Conservation (phyloP, 805 yeast genomes). For the Ogataea ramenticola region DNA sequence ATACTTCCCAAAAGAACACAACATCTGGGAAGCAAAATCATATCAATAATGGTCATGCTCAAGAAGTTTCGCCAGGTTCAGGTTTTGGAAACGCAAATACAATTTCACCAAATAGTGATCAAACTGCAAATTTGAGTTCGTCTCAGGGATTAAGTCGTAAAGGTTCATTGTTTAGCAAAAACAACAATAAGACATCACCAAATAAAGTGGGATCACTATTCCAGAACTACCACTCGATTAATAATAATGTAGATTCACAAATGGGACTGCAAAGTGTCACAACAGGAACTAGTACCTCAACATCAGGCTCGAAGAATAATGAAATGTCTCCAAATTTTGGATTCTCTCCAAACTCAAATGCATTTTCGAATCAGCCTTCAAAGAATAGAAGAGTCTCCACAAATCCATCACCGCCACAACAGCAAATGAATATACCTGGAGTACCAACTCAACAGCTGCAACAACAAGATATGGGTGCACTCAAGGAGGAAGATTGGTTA, state of each 20-base stretch:
- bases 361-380: background rate
- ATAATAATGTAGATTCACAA: background rate
- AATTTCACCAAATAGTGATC: constrained; percentile 6
- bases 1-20: background rate
- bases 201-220: background rate
- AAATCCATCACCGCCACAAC: constrained; percentile 8
- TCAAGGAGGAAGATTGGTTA: constrained; percentile 48
- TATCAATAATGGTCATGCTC: background rate
- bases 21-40: background rate
- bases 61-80: too few relatives aligned
- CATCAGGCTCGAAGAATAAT: background rate
- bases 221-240: background rate
- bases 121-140: constrained; percentile 8
- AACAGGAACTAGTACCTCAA: background rate
- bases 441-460: constrained; percentile 11
- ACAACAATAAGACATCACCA: background rate
- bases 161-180: background rate
- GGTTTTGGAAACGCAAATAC: background rate
- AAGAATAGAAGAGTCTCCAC: constrained; percentile 3
- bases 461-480: constrained; percentile 1
- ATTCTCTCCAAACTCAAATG: background rate
- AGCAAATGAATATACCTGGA: too few relatives aligned
- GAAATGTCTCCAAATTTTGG: background rate
- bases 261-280: background rate
- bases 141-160: background rate